Base-by-base conservation (phyloP, 208 protist species). In the Trypanosoma melophagium region DNA sequence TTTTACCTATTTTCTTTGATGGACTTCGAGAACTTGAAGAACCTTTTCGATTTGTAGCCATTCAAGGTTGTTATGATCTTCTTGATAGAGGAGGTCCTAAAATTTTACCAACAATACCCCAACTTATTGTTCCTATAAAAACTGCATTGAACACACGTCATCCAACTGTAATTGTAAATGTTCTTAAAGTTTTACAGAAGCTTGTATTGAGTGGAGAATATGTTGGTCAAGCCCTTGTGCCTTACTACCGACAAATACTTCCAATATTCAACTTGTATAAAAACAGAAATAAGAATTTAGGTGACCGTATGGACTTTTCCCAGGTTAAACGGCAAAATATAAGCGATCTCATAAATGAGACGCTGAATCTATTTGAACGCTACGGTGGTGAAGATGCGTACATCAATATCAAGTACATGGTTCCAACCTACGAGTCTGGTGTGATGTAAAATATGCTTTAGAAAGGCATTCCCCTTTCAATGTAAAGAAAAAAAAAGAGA, bases 1-100 rank as follows among this genome's bases (percentile, higher is more conserved):
- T 98, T 83, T 88, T 99, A 17, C 98, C 98, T 28, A 98, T 99
- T 71, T 99, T 99, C 71, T 98, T 99, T 71, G 98, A 99, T 73
- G 98, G 98, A 1, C 79, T 99, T 40, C 83, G 98, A 45, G 98
- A 99, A 74, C 89, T 97, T 66, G 87, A 98, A 69, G 95, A 99
- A 74, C 98, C 98, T 31, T 99, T 86, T 74, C 82, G 77, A 51
- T 99, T 99, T 71, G 81, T 99, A 10, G 95, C 98, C 7, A 69
- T 93, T 8, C 95, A 99, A 71, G 97, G 97, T 24, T 89, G 92
- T 58, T 76, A 95, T 57, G 93, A 99, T 68, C 80, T 99, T 61
- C 83, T 99, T 19, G 84, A 98, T 61, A 69, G 89, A 54, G 98
- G 98, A 47, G 91, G 94, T 10, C 65, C 72, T 2, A 99, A 98